Conservation (phyloP, 2,329 filamentous ascomycete species). For the Hortaea sp. region DNA sequence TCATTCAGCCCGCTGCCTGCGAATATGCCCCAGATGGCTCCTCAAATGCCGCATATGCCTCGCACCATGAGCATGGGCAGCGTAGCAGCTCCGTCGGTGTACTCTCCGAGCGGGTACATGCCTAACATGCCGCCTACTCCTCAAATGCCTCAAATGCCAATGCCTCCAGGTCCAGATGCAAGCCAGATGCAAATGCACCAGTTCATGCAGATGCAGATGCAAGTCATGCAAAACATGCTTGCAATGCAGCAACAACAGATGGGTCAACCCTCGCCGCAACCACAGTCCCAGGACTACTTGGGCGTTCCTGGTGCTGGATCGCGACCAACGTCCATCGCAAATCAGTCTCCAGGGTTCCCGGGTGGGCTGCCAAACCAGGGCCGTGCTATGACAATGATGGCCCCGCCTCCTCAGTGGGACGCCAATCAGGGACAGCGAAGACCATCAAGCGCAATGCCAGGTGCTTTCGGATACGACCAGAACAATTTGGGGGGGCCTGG, state of each 20-base stretch:
- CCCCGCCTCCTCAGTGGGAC: conserved; percentile 39
- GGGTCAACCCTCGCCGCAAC: conserved; percentile 7
- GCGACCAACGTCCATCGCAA: conserved; percentile 38
- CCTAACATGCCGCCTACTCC: conserved; percentile 10
- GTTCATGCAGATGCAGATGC: conserved; percentile 30
- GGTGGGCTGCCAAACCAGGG: conserved; percentile 21
- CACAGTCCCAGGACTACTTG: conserved; percentile 15
- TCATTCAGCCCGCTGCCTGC: conserved; percentile 18
- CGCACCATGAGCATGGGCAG: conserved; percentile 26
- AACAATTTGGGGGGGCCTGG: conserved; percentile 29
- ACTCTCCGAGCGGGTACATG: conserved; percentile 16
- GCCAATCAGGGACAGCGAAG: conserved; percentile 32
- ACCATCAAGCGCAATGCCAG: conserved; percentile 26
- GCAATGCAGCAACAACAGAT: conserved; percentile 25
- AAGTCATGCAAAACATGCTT: conserved; percentile 31
- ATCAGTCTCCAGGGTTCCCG: conserved; percentile 14
- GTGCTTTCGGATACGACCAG: conserved; percentile 15
- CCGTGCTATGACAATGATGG: conserved; percentile 75
- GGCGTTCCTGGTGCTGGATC: conserved; percentile 8
- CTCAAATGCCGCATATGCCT: conserved; percentile 13
- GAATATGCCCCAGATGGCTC: conserved; percentile 19
- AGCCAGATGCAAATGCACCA: conserved; percentile 26
- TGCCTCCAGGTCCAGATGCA: conserved; percentile 14
- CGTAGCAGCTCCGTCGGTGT: conserved; percentile 15
- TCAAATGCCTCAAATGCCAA: conserved; percentile 8